phyloP scores from a whole-genome alignment of 495 filamentous ascomycete genomes.

The Penicillium paradoxum region DNA sequence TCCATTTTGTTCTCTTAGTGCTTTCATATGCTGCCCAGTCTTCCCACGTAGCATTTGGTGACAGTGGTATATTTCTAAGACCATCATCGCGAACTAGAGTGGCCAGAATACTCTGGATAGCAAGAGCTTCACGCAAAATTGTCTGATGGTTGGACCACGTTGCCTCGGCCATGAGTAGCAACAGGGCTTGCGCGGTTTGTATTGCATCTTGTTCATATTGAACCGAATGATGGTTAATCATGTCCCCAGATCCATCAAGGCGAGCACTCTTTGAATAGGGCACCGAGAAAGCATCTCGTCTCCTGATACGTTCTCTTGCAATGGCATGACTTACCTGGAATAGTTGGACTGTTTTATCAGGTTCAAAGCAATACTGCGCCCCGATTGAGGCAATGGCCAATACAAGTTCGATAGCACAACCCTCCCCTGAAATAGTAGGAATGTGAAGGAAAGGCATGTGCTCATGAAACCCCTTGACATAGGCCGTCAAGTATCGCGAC shows the following conservation, averaged over 20 bases:
- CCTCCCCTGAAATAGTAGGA: slow-evolving; percentile 16
- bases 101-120: slow-evolving; percentile 18
- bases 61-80: background rate
- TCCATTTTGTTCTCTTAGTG: slow-evolving; percentile 22
- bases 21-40: slow-evolving; percentile 24
- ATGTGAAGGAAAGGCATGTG: slow-evolving; percentile 25
- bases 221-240: background rate
- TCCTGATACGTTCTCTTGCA: background rate
- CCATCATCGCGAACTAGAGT: slow-evolving; percentile 13
- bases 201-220: background rate
- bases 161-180: slow-evolving; percentile 24
- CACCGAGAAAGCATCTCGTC: background rate
- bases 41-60: slow-evolving; percentile 16
- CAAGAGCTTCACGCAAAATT: slow-evolving; percentile 19
- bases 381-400: slow-evolving; percentile 19
- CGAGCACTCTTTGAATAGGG: background rate
- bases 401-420: slow-evolving; percentile 13
- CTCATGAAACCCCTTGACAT: slow-evolving; percentile 18
- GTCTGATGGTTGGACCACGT: slow-evolving; percentile 23
- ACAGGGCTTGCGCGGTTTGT: slow-evolving; percentile 18
- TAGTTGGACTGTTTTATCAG: slow-evolving; percentile 1
- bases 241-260: background rate
- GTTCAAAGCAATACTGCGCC: slow-evolving; percentile 41
- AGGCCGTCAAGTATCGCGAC: slow-evolving; percentile 20
- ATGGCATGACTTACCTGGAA: slow-evolving; percentile 4